Base-by-base conservation (phyloP, 768 basidiomycete genomes). In the Suillus spraguei region DNA sequence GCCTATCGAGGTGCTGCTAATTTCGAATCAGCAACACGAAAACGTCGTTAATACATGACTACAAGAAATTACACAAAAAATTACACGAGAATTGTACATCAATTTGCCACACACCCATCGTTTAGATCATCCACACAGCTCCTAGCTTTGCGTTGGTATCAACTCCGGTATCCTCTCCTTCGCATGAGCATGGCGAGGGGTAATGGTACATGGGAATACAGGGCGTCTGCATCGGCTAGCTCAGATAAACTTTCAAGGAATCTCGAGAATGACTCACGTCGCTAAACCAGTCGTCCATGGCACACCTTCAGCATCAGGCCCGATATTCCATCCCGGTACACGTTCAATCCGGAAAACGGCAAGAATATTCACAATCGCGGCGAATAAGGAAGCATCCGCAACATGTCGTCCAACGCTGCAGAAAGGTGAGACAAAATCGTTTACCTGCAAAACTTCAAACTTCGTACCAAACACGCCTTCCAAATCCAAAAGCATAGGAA, bases 391-490 rank as follows among this genome's bases (percentile, higher is more conserved):
- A 8, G 77, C 70, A n/a, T 81, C 76, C 0, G 79, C 81, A 41
- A 85, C 69, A 60, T 79, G 64, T 32, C 75, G 69, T 38, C 83
- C 84, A 22, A 81, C 79, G 61, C 81, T 82, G n/a, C 36, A 20
- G 4, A 20, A 17, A 3, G 39, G n/a, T 41, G n/a, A 62, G 49
- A 20, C 49, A 38, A 16, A n/a, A 22, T 61, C 16, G 20, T 1
- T n/a, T 9, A 36, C 28, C 36, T 5, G 16, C 2, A 35, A 11
- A 35, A 39, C 8, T 22, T 13, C 28, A 8, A 63, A 32, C 0
- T 44, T 4, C 63, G 1, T 49, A 68, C 70, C 67, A 69, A 35
- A 64, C 32, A 60, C 82, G 60, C 59, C 85, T 85, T 72, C 85
- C 82, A 39, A 88, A 75, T 46, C 72, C 72, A 53, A 74, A 72